These are phyloP conservation scores for Hirschioporus abietinus DNA, from an alignment of 768 basidiomycete species.

Conservation along the genomic window DNA sequence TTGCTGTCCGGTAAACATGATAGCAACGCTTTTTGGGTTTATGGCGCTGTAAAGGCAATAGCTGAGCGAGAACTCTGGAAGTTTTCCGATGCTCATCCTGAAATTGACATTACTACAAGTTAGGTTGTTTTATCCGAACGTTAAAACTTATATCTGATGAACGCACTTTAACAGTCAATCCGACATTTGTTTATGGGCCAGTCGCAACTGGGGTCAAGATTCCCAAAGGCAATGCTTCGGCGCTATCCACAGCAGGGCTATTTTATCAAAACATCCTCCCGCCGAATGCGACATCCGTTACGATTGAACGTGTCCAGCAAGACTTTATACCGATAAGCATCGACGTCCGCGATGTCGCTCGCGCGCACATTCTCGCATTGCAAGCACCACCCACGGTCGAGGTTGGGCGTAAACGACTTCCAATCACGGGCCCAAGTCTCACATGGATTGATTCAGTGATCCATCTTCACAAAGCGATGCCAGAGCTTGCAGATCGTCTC, in stretches of 20 bases:
- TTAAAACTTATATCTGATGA: background rate
- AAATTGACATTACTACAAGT: constrained; percentile 22
- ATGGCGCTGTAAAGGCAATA: constrained; percentile 31
- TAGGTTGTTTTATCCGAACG: background rate
- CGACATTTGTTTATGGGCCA: constrained; percentile 13
- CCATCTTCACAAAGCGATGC: constrained; percentile 17
- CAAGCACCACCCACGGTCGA: constrained; percentile 1
- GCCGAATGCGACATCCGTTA: constrained; percentile 58
- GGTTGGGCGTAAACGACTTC: constrained; percentile 18
- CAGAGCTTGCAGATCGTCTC: constrained; percentile 20
- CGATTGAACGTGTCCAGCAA: constrained; percentile 46
- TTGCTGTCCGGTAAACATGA: constrained; percentile 20
- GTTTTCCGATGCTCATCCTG: constrained; percentile 21
- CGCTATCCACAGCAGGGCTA: constrained; percentile 3
- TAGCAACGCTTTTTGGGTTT: constrained; percentile 23
- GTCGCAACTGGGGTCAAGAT: constrained; percentile 10
- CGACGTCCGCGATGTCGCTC: constrained; percentile 28
- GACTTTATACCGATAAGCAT: constrained; percentile 5
- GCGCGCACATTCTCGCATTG: constrained; percentile 25
- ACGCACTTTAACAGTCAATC: constrained; percentile 8
- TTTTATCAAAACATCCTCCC: constrained; percentile 37
- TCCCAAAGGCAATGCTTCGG: background rate
- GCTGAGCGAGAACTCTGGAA: constrained; percentile 23
- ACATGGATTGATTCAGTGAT: constrained; percentile 22
- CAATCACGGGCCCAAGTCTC: constrained; percentile 19